A percentile compares a stretch with the other conserved stretches of the same genome.
Conservation (phyloP, 345 rosid species). For the Dovyalis caffra region DNA sequence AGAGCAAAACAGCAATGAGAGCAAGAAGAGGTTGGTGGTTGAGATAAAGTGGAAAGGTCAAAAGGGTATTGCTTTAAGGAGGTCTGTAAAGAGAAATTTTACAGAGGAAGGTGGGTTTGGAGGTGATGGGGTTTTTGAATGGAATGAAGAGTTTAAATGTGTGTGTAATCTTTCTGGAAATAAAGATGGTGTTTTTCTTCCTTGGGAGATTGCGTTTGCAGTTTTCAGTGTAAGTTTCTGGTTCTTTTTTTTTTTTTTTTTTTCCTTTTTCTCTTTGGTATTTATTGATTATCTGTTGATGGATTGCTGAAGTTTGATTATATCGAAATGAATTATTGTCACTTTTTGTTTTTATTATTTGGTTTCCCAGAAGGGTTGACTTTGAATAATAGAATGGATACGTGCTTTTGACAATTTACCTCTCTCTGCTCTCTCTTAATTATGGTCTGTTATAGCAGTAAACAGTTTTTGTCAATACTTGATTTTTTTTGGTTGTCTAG, state of each 20-base stretch:
- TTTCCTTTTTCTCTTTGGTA: not conserved
- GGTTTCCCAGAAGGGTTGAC: not conserved
- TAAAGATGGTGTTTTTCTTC: conserved; percentile 40
- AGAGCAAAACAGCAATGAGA: conserved; percentile 16
- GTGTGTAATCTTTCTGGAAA: conserved; percentile 46
- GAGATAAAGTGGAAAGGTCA: conserved; percentile 61
- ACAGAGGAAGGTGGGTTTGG: conserved; percentile 46
- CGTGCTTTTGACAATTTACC: not conserved
- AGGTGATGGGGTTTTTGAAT: conserved; percentile 51
- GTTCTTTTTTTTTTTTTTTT: conserved; percentile 1
- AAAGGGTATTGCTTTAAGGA: conserved; percentile 33
- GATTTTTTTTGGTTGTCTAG: not conserved
- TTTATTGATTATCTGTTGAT: conserved; percentile 1
- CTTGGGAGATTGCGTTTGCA: conserved; percentile 52
- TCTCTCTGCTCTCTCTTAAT: not conserved
- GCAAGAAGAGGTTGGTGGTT: conserved; percentile 37
- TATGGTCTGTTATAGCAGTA: too few relatives aligned
- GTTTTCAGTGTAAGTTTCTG: conserved; percentile 50
- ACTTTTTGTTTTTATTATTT: too few relatives aligned
- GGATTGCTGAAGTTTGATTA: not conserved
- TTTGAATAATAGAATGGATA: not conserved
- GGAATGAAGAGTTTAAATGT: conserved; percentile 59
- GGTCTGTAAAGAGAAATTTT: conserved; percentile 32
- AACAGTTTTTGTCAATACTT: not conserved
- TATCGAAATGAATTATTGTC: too few relatives aligned